Base-by-base conservation (phyloP, 2,329 filamentous ascomycete genomes). In the Claviceps sp. region DNA sequence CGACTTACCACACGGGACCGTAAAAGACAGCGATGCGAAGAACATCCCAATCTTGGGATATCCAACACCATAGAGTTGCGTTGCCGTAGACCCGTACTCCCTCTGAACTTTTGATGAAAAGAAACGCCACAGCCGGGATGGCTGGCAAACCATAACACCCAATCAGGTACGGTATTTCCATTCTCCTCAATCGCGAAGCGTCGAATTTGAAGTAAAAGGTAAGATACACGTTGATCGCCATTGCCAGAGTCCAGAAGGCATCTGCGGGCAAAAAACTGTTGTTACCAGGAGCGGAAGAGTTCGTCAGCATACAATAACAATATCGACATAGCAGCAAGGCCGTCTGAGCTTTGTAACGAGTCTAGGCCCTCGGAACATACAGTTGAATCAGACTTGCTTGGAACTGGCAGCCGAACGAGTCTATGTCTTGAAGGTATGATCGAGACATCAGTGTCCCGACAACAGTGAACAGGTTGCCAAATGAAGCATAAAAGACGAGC, bases 341-440 rank as follows among this genome's bases (percentile, higher is more conserved):
- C 44, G 17, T 16, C 5, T 14, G 23, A 26, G 22, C 11, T 26
- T 34, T 20, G 16, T 13, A 17, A 16, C n/a, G 14, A 17, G 3
- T 17, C 20, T 26, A 23, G 7, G 23, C 4, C 44, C 17, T 14
- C 29, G 29, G 6, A 37, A 59, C 82, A 59, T 67, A 90, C 88
- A 87, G 88, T 64, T 94, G 88, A 56, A 94, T 87, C 9, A 94
- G 65, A 57, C 90, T 85, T 0, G 72, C 86, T 61, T 95, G 88
- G 22, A 87, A 77, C 62, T 88, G 82, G 62, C 87, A 84, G 6
- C 77, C 73, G 14, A 74, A 73, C 0, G 73, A 75, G 16, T 68
- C 56, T 1, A 72, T 66, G 8, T 69, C 61, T 2, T 61, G 57
- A 6, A 87, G 67, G 40, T 80, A 85, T 1, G 76, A 73, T 38